These are phyloP conservation scores for Capsicum rhomboideum DNA, from an alignment of 257 asterid genomes.

Conservation along the genomic window DNA sequence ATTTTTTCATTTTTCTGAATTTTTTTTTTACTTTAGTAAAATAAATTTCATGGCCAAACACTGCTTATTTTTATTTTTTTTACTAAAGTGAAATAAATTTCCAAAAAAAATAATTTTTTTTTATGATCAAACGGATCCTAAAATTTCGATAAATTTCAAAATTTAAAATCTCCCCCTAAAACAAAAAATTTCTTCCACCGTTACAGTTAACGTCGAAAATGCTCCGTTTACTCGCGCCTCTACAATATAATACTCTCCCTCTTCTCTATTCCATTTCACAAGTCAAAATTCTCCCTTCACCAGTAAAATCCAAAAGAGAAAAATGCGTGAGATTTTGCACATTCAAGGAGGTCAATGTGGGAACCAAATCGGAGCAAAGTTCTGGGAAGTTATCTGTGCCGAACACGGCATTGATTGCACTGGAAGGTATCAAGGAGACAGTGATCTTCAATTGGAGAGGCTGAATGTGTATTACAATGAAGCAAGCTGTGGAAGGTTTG, in stretches of 20 bases:
- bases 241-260: neutral
- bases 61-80: too few relatives aligned
- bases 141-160: neutral
- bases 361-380: constrained; percentile 1
- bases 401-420: constrained; percentile 2
- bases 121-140: too few relatives aligned
- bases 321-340: constrained; percentile 4
- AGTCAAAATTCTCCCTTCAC: neutral
- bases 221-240: neutral
- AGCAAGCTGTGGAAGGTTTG: constrained; percentile 12
- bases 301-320: neutral
- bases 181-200: neutral
- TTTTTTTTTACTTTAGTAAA: too few relatives aligned
- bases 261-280: neutral
- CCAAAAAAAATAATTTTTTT: too few relatives aligned
- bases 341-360: constrained; percentile 5
- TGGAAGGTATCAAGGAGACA: constrained; percentile 4
- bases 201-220: neutral
- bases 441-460: constrained; percentile 1
- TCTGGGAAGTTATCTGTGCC: constrained; percentile 3
- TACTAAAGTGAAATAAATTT: too few relatives aligned
- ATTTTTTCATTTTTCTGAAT: too few relatives aligned
- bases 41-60: too few relatives aligned
- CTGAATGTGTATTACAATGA: constrained; percentile 5
- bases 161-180: neutral